Evolutionary conservation across 768 basidiomycete genomes (phyloP), one percentile per base, ranked within the genome.

Genomic region (Trichaptum fuscoviolaceum): DNA sequence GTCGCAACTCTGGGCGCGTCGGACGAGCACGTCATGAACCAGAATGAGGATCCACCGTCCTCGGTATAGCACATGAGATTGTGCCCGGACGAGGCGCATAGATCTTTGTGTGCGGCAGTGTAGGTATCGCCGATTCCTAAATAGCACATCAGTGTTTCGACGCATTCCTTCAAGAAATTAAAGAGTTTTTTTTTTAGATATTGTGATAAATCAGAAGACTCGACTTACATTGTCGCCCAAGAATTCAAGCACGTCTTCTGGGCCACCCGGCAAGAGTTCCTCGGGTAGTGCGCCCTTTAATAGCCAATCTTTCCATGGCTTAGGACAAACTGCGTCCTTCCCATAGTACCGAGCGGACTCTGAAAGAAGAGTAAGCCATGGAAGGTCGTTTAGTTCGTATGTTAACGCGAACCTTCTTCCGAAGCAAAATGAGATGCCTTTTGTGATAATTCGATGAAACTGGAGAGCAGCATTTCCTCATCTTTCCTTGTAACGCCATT

Each of bases 31-130:
- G 93, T 92, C 90, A 95, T 92, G 76, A 94, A 93, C 93, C 92
- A 94, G 72, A 87, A 91, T 0, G 92, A 88, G 1, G 87, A 89
- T 0, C 88, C 91, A 57, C 76, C 81, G 25, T 86, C 77, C 72
- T 92, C 90, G 0, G 92, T 85, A 73, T 90, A 89, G 71, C 88
- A 89, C 92, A 95, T 94, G 24, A 95, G 77, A 72, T 95, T 95
- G 65, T 94, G 92, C 10, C 93, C 92, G 7, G 89, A 88, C 3
- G 91, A 93, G 1, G 85, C 91, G 70, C 92, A 95, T 0, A 89
- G 82, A 75, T 95, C 92, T 73, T 93, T 94, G 73, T 95, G 93
- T 66, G 85, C 89, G 0, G 92, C 88, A 0, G 93, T 95, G 74
- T 86, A 93, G 0, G 93, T 94, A 68, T 91, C 92, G 0, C 89